Evolutionary conservation across 768 basidiomycete species (phyloP), one percentile per base, ranked within the genome.

Genomic region (Clathrus columnatus): DNA sequence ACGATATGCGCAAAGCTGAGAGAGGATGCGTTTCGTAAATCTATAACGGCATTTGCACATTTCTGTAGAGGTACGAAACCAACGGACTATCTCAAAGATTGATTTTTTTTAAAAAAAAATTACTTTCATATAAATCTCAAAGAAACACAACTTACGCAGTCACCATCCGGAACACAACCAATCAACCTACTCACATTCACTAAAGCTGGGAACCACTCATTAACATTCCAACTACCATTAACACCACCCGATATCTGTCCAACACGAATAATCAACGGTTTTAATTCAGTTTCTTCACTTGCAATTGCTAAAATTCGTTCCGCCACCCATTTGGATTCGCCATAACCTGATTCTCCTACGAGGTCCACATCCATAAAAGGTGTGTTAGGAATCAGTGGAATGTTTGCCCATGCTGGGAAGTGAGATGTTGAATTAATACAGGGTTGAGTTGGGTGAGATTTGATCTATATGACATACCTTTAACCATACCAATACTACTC

Each of bases 311-410:
- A 45, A 16, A 61, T 58, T 14, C 54, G 53, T 47, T 62, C 61
- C 4, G 61, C 50, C 14, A 61, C 58, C 57, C 59, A 61, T 51
- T 62, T 62, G 47, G 50, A 52, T 28, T 57, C 50, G 17, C 21
- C 28, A 30, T 57, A 57, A 7, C 57, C 57, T 2, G 27, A 7
- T 2, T 29, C 68, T 68, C 51, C 76, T 63, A 2, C 69, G 71
- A 17, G 11, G 20, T 16, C 18, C 1, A 45, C 24, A 28, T 61
- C 59, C 6, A 27, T 41, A n/a, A 61, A 17, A 4, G 54, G 42
- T 7, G 57, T 57, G 46, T 61, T 60, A 5, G 47, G 3, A 7
- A 47, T 56, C 8, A 60, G 2, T 20, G 60, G 29, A 4, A 32
- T 49, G 18, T 50, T 18, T 4, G 21, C 6, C 57, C 57, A 59